phyloP scores from a whole-genome alignment of 345 rosid species.

The Gossypium australe region DNA sequence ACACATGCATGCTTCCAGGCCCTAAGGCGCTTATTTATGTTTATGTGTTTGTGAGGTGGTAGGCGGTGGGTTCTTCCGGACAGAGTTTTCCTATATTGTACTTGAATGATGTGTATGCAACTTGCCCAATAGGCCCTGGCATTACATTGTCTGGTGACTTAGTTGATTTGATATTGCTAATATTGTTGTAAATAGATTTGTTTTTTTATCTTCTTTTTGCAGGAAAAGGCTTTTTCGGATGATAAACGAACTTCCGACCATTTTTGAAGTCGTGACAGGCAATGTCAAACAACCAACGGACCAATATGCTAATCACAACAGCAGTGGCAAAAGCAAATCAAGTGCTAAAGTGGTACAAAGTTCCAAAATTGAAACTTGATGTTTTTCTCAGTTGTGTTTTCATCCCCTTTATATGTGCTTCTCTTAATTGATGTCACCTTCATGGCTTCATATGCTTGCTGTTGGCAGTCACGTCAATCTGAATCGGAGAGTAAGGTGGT shows the following conservation, averaged over 20 bases:
- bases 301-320: constrained; percentile 54
- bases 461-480: constrained; percentile 56
- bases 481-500: constrained; percentile 52
- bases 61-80: neutral
- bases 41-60: neutral
- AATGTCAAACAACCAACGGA: constrained; percentile 69
- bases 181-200: neutral
- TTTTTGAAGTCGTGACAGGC: constrained; percentile 85
- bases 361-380: neutral
- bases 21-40: neutral
- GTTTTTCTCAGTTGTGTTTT: neutral
- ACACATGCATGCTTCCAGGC: neutral
- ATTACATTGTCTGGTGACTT: neutral
- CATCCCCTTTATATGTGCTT: neutral
- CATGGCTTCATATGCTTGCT: neutral
- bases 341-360: constrained; percentile 57
- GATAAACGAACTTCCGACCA: constrained; percentile 90
- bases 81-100: neutral
- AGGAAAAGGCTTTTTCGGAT: constrained; percentile 98
- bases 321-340: constrained; percentile 65
- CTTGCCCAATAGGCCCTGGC: neutral
- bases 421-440: neutral
- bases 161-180: constrained; percentile 4
- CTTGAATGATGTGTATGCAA: neutral
- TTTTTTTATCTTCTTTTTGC: neutral